Evolutionary conservation across 2,329 filamentous ascomycete genomes (phyloP).

Genomic region (Kalmusia sp.): DNA sequence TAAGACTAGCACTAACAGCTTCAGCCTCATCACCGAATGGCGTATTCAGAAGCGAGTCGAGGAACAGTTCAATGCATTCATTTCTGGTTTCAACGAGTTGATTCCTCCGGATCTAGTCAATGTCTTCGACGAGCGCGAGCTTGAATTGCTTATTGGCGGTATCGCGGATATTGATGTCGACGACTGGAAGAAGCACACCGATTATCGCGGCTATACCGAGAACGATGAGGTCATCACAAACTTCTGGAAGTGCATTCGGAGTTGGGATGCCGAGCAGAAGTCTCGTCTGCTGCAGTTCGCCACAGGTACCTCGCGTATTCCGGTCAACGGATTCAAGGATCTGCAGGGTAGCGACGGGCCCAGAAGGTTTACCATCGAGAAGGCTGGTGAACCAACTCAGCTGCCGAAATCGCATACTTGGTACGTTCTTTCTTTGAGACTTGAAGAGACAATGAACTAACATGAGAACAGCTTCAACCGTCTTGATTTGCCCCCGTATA

Average conservation of each 20-base stretch:
- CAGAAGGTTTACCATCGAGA: constrained; percentile 95
- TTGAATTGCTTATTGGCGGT: constrained; percentile 95
- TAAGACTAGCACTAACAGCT: constrained; percentile 21
- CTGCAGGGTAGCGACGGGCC: constrained; percentile 96
- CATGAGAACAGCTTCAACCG: constrained; percentile 81
- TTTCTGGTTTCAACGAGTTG: constrained; percentile 95
- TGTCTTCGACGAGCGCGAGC: constrained; percentile 96
- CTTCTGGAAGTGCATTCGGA: constrained; percentile 97
- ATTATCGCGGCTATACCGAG: constrained; percentile 98
- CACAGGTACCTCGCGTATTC: constrained; percentile 95
- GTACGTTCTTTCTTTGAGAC: constrained; percentile 64
- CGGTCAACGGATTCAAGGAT: constrained; percentile 99
- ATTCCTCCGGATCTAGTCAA: constrained; percentile 97
- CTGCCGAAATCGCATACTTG: constrained; percentile 98
- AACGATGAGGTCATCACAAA: constrained; percentile 96
- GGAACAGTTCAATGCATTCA: constrained; percentile 98
- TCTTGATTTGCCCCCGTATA: constrained; percentile 92
- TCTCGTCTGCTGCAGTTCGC: constrained; percentile 95
- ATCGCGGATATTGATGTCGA: constrained; percentile 99
- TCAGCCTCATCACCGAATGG: constrained; percentile 93
- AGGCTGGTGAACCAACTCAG: constrained; percentile 88
- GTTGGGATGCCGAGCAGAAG: constrained; percentile 98
- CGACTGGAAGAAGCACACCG: constrained; percentile 99
- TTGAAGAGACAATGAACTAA: constrained; percentile 13
- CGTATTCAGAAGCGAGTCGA: constrained; percentile 98